These are phyloP conservation scores for Mytilinidion resinicola DNA, from an alignment of 495 filamentous ascomycete genomes.

Conservation along the genomic window DNA sequence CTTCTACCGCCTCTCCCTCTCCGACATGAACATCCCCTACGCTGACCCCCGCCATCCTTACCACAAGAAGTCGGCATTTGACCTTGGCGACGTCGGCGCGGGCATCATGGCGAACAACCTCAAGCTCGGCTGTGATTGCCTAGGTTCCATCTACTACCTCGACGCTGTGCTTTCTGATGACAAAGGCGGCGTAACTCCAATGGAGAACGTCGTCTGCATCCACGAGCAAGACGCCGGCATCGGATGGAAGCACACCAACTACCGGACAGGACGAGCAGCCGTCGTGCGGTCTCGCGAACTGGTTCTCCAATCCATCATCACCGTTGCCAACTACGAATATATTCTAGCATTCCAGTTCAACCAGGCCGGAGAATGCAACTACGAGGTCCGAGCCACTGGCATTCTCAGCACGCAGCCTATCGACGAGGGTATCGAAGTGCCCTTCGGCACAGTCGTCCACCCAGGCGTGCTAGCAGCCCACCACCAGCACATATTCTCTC, in stretches of 20 bases:
- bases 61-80: constrained; percentile 73
- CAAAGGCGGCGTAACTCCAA: constrained; percentile 52
- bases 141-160: constrained; percentile 73
- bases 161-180: constrained; percentile 48
- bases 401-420: constrained; percentile 81
- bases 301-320: constrained; percentile 60
- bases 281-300: constrained; percentile 64
- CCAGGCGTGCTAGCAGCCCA: constrained; percentile 71
- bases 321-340: constrained; percentile 60
- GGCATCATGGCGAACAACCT: constrained; percentile 73
- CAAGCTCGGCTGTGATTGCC: constrained; percentile 43
- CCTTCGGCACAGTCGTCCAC: constrained; percentile 79
- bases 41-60: constrained; percentile 65
- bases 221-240: constrained; percentile 73
- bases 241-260: constrained; percentile 79
- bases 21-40: constrained; percentile 77
- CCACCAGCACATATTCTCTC: constrained; percentile 88
- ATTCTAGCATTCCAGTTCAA: constrained; percentile 81
- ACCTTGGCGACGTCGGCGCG: constrained; percentile 69
- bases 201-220: constrained; percentile 71
- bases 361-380: constrained; percentile 70
- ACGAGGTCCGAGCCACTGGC: constrained; percentile 77
- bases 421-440: constrained; percentile 58
- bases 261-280: constrained; percentile 60
- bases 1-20: constrained; percentile 62